phyloP scores from a whole-genome alignment of 768 basidiomycete genomes.

The Jaapia argillacea region DNA sequence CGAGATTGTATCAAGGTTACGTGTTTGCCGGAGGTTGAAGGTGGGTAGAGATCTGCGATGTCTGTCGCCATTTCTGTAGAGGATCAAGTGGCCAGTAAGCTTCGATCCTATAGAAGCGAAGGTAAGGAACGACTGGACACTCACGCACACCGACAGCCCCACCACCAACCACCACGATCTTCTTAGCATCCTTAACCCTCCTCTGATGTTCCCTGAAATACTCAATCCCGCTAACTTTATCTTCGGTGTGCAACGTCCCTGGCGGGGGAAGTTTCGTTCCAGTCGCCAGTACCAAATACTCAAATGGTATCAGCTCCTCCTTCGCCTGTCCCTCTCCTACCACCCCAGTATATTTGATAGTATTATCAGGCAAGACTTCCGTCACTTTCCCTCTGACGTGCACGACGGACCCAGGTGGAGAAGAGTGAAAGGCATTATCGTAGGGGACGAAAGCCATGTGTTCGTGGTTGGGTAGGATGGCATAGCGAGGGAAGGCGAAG shows the following conservation, averaged over 20 bases:
- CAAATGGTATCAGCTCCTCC: slow-evolving; percentile 16
- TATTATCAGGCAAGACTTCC: slow-evolving; percentile 11
- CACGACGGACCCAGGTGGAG: slow-evolving; percentile 14
- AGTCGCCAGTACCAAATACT: slow-evolving; percentile 25
- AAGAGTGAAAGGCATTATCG: slow-evolving; percentile 13
- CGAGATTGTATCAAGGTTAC: slow-evolving; percentile 20
- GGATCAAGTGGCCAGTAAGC: not conserved
- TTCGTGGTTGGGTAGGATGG: slow-evolving; percentile 14
- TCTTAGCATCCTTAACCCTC: slow-evolving; percentile 18
- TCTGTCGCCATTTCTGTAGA: slow-evolving; percentile 18
- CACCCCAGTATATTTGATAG: slow-evolving; percentile 4
- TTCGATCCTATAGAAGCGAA: not conserved
- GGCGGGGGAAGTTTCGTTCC: slow-evolving; percentile 16
- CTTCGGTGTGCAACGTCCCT: slow-evolving; percentile 9
- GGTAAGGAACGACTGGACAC: slow-evolving; percentile 1
- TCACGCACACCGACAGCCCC: slow-evolving; percentile 28
- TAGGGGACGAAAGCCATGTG: slow-evolving; percentile 25
- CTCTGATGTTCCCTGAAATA: slow-evolving; percentile 19
- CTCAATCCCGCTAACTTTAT: slow-evolving; percentile 17
- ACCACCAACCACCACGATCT: slow-evolving; percentile 25
- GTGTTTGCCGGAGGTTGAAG: too few species aligned
- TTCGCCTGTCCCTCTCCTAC: slow-evolving; percentile 9
- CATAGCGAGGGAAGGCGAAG: slow-evolving; percentile 24
- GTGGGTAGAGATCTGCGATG: slow-evolving; percentile 14
- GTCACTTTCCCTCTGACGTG: slow-evolving; percentile 12